A percentile compares a stretch with the other conserved stretches of the same genome.
Evolutionary conservation across 345 rosid species (phyloP).

Genomic region (Brassica nigra): DNA sequence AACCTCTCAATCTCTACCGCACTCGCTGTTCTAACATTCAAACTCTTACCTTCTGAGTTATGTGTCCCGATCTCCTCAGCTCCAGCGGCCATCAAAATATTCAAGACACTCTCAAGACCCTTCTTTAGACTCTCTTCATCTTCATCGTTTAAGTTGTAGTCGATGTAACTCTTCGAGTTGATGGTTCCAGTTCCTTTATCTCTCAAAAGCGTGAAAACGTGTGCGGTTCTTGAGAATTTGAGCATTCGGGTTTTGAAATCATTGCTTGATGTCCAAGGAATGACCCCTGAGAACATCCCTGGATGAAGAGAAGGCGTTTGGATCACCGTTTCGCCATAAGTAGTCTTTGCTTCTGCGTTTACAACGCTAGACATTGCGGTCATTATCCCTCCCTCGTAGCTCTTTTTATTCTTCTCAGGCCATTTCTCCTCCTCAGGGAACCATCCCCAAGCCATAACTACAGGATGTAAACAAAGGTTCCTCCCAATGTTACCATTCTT

Average conservation of each 20-base stretch:
- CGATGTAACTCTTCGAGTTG: conserved; percentile 44
- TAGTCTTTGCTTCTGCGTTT: conserved; percentile 38
- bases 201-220: conserved; percentile 62
- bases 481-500: conserved; percentile 69
- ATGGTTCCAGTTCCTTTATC: conserved; percentile 70
- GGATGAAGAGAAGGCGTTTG: conserved; percentile 87
- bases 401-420: conserved; percentile 55
- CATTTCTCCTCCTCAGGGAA: conserved; percentile 57
- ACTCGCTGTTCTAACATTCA: conserved; percentile 54
- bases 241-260: conserved; percentile 66
- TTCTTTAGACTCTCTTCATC: conserved; percentile 61
- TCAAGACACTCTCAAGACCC: conserved; percentile 61
- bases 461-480: conserved; percentile 76
- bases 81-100: conserved; percentile 72
- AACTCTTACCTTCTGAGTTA: conserved; percentile 48
- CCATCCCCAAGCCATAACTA: conserved; percentile 88
- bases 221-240: conserved; percentile 69
- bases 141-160: conserved; percentile 47
- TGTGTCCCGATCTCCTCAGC: conserved; percentile 88
- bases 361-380: conserved; percentile 72
- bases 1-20: conserved; percentile 51
- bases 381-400: conserved; percentile 87
- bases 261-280: conserved; percentile 75
- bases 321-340: conserved; percentile 62
- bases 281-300: conserved; percentile 70